Evolutionary conservation across 78 protist genomes (phyloP).

Genomic region (Planoprotostelium fungivorum): DNA sequence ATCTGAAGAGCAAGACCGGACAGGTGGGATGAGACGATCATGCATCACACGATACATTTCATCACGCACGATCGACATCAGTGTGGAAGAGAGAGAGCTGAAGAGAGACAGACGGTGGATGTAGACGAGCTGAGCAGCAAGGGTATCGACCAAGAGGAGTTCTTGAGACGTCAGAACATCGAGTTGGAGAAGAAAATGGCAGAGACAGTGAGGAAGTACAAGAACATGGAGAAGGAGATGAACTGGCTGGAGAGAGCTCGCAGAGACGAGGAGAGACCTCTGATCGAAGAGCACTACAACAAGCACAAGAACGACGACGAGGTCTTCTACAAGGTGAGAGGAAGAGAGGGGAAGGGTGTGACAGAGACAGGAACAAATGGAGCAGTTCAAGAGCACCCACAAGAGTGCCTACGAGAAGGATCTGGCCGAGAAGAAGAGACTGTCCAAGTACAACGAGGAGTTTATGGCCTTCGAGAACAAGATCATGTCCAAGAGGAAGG

Average conservation of each 20-base stretch:
- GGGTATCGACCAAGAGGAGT: neutral
- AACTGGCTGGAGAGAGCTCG: conserved; percentile 49
- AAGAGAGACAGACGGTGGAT: neutral
- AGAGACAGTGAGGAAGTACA: neutral
- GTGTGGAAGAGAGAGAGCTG: neutral
- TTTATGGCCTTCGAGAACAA: conserved; percentile 1
- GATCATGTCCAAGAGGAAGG: conserved; percentile 12
- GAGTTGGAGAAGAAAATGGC: neutral
- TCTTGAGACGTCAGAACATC: neutral
- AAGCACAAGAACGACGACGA: conserved; percentile 26
- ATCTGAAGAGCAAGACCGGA: neutral
- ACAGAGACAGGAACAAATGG: conserved; percentile 16
- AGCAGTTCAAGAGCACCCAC: conserved; percentile 8
- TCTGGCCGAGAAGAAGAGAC: conserved; percentile 32
- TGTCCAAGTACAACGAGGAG: conserved; percentile 7
- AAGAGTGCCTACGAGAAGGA: neutral
- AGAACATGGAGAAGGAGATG: conserved; percentile 18
- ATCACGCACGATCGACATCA: too few relatives aligned
- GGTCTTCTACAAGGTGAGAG: neutral
- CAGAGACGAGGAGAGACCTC: conserved; percentile 54
- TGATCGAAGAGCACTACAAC: conserved; percentile 16
- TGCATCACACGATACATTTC: too few relatives aligned
- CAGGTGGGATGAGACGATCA: too few relatives aligned
- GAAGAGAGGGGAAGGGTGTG: neutral
- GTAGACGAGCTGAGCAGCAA: neutral